Evolutionary conservation across 805 yeast genomes (phyloP).

Genomic region (Suhomyces pyralidae): DNA sequence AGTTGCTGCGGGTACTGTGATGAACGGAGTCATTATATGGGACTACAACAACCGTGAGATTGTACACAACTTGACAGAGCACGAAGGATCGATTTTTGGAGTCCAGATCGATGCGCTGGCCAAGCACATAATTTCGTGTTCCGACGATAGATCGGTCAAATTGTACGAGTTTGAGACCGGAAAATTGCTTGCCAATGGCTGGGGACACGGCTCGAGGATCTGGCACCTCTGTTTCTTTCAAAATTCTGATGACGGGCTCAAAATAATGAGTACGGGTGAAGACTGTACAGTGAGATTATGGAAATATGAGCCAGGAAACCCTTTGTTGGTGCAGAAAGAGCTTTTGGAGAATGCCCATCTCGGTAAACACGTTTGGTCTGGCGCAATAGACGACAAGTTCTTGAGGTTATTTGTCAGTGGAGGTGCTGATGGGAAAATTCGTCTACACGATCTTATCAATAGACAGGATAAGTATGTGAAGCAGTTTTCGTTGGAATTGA

Average conservation of each 20-base stretch:
- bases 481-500: conserved; percentile 29
- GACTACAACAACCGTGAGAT: conserved; percentile 41
- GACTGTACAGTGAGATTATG: conserved; percentile 84
- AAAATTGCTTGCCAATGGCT: conserved; percentile 65
- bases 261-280: conserved; percentile 70
- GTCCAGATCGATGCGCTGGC: conserved; percentile 61
- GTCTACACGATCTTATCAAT: conserved; percentile 52
- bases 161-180: conserved; percentile 67
- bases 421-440: conserved; percentile 88
- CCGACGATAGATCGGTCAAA: conserved; percentile 89
- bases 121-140: conserved; percentile 66
- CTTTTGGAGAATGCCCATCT: conserved; percentile 64
- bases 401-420: conserved; percentile 67
- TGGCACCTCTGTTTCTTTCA: conserved; percentile 47
- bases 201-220: conserved; percentile 96
- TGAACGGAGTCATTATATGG: conserved; percentile 87
- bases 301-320: conserved; percentile 41
- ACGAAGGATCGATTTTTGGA: conserved; percentile 90
- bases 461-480: conserved; percentile 6
- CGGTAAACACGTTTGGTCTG: conserved; percentile 88
- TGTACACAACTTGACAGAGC: conserved; percentile 60
- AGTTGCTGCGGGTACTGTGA: conserved; percentile 89
- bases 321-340: conserved; percentile 37
- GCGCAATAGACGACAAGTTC: conserved; percentile 48
- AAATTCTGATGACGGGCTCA: conserved; percentile 17